Conservation (phyloP, 2,329 filamentous ascomycete species). For the Colletotrichum aenigma region DNA sequence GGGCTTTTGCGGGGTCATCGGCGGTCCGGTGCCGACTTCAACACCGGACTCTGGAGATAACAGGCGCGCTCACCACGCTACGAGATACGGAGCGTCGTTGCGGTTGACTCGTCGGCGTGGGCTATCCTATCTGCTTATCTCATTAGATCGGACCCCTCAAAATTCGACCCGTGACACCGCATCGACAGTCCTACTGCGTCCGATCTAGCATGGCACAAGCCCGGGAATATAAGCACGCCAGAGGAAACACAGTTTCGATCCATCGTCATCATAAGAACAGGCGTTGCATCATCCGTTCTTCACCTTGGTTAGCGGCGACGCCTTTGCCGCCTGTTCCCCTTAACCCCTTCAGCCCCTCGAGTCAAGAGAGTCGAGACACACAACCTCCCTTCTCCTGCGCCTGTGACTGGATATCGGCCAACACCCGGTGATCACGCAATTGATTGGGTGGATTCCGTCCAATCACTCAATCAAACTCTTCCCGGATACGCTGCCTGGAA, state of each 20-base stretch:
- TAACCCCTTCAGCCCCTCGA: not conserved
- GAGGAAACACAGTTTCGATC: not conserved
- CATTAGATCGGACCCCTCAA: not conserved
- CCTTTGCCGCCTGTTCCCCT: not conserved
- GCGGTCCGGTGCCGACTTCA: conserved; percentile 11
- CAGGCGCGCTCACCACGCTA: not conserved
- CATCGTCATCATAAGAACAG: not conserved
- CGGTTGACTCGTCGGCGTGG: not conserved
- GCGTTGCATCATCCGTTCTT: not conserved
- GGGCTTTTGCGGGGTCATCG: conserved; percentile 6
- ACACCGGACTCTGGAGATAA: not conserved
- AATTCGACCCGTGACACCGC: conserved; percentile 2
- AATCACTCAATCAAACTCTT: not conserved
- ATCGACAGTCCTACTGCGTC: not conserved
- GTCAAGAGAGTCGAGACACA: not conserved
- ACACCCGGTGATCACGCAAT: conserved; percentile 13
- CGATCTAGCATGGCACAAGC: not conserved
- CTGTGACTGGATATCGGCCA: conserved; percentile 10
- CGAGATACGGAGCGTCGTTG: not conserved
- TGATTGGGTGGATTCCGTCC: conserved; percentile 14
- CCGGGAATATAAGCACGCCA: not conserved
- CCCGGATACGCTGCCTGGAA: not conserved
- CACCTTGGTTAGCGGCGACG: not conserved
- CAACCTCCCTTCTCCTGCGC: not conserved
- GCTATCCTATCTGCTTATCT: not conserved